Conservation (phyloP, 345 rosid genomes). For the Excoecaria agallocha region DNA sequence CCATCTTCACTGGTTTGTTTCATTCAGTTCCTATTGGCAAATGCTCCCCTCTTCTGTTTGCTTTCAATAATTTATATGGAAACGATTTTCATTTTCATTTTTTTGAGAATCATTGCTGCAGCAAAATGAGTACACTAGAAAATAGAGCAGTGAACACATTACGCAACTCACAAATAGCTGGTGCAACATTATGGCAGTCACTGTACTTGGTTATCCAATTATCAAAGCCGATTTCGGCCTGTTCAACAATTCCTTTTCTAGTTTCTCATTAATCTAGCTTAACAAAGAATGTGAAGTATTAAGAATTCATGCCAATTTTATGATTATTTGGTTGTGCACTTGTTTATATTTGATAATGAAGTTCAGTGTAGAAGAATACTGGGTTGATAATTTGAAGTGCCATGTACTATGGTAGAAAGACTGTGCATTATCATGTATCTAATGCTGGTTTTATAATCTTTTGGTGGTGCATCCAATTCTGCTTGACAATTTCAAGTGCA, state of each 20-base stretch:
- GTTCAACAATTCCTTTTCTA: neutral
- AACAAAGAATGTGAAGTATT: neutral
- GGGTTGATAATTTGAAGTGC: neutral
- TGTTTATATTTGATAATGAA: slow-evolving; percentile 27
- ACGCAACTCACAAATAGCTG: neutral
- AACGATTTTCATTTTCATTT: neutral
- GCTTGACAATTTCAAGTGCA: slow-evolving; percentile 31
- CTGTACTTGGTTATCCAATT: neutral
- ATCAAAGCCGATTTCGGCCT: neutral
- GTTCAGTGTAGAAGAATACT: slow-evolving; percentile 41
- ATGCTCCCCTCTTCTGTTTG: neutral
- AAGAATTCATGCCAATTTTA: neutral
- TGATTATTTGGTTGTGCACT: neutral
- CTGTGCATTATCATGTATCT: neutral
- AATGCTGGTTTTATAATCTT: neutral
- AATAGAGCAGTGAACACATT: neutral
- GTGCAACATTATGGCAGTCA: neutral
- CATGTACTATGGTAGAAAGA: neutral
- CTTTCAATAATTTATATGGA: neutral
- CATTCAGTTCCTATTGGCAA: neutral
- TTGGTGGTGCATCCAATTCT: slow-evolving; percentile 9
- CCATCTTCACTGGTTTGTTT: neutral
- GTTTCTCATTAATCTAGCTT: neutral
- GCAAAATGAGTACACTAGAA: neutral
- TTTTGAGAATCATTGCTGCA: neutral